Base-by-base conservation (phyloP, 179 eudicot genomes). In the Actinidia chinensis region DNA sequence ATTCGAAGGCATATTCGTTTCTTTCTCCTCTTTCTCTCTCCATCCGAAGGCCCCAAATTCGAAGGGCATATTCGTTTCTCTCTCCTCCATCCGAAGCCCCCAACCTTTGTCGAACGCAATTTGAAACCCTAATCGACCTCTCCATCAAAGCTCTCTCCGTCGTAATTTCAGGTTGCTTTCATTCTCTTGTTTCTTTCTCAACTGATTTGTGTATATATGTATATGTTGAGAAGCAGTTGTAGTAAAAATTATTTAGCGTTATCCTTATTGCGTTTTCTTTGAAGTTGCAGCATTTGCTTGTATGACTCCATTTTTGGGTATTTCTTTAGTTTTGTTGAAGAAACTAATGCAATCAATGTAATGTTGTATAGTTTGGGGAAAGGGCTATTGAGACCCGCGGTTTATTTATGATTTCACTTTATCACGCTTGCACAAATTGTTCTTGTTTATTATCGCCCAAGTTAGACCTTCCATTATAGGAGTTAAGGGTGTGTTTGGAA, bases 101-200 rank as follows among this genome's bases (percentile, higher is more conserved):
- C 12, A 18, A 47, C 58, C 43, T 25, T 15, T 25, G 13, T 50
- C 74, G 3, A 58, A 15, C 15, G 59, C 18, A 51, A 20, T 22
- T 74, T 6, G 40, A 18, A 74, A 74, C 43, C 78, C 69, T 25
- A 25, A 46, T 60, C 20, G 66, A 3, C 20, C 25, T 6, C 48
- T 72, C 63, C 23, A 17, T 33, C 25, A 13, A 8, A 44, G 23
- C 58, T 9, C 55, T 40, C 33, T 20, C 40, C 4, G 10, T 12
- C 36, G 4, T 23, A 68, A 42, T 75, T 74, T 46, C 69, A 60
- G 78, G 69, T 75, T 13, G 3, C 12, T 75, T 61, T 61, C 22
- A 8, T 46, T 11, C 22, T 17, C 42, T 75, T 22, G 15, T 54
- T 75, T 46, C 63, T 9, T 15, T 46, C 17, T 22, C 47, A 42